Conservation (phyloP, 2,329 filamentous ascomycete species). For the Alternaria postmessia region DNA sequence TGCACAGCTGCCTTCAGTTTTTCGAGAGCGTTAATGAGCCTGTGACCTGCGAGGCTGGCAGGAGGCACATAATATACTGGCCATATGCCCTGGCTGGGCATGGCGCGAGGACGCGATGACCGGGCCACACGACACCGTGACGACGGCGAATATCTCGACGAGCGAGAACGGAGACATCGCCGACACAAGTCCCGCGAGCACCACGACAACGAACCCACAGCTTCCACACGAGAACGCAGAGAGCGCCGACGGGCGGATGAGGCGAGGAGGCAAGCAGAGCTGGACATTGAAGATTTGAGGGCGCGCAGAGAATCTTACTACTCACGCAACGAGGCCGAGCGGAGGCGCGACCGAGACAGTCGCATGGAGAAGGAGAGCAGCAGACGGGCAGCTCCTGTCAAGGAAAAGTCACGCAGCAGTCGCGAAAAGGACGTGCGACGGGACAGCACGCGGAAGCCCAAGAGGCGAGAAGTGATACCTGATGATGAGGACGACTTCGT, state of each 20-base stretch:
- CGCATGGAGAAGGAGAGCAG: slow-evolving; percentile 44
- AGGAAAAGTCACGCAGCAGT: slow-evolving; percentile 39
- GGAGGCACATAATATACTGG: slow-evolving; percentile 36
- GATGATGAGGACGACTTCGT: slow-evolving; percentile 43
- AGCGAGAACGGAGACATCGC: slow-evolving; percentile 40
- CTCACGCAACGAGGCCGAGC: slow-evolving; percentile 41
- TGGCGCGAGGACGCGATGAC: slow-evolving; percentile 45
- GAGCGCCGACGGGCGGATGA: slow-evolving; percentile 46
- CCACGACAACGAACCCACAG: slow-evolving; percentile 33
- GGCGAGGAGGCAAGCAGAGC: slow-evolving; percentile 38
- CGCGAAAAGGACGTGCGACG: slow-evolving; percentile 40
- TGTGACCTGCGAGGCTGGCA: slow-evolving; percentile 42
- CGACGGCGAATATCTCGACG: slow-evolving; percentile 39
- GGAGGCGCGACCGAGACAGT: slow-evolving; percentile 35
- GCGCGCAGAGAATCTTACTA: slow-evolving; percentile 51
- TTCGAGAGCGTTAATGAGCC: slow-evolving; percentile 30
- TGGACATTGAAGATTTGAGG: slow-evolving; percentile 53
- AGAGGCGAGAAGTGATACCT: slow-evolving; percentile 32
- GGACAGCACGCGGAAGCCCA: slow-evolving; percentile 40
- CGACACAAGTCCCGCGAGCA: slow-evolving; percentile 36
- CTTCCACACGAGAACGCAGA: slow-evolving; percentile 42
- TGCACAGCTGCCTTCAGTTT: slow-evolving; percentile 45
- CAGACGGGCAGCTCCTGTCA: slow-evolving; percentile 36
- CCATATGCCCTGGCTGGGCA: slow-evolving; percentile 37
- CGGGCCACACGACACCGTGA: slow-evolving; percentile 43